These are phyloP conservation scores for Zangia roseola DNA, from an alignment of 768 basidiomycete species.

Conservation along the genomic window DNA sequence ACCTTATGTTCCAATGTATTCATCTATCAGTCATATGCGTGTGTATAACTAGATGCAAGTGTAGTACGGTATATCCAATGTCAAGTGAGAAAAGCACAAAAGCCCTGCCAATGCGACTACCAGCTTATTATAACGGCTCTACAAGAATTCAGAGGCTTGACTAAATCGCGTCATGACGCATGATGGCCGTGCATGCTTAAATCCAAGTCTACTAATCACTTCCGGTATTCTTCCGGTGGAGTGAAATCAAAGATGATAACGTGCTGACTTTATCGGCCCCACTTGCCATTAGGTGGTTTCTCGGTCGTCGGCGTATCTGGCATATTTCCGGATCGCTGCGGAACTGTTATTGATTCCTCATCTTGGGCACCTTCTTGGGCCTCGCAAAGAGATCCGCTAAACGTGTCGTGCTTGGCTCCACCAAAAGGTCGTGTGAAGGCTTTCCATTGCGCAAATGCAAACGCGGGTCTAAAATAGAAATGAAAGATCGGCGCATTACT, in stretches of 20 bases:
- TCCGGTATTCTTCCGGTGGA: not conserved
- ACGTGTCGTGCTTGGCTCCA: constrained; percentile 24
- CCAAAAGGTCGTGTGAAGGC: constrained; percentile 51
- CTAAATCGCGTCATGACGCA: constrained; percentile 11
- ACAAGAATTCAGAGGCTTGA: constrained; percentile 4
- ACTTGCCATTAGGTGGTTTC: constrained; percentile 11
- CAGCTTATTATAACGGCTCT: constrained; percentile 21
- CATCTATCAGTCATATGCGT: not conserved
- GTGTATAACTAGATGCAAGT: constrained; percentile 1
- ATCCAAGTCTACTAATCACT: constrained; percentile 3
- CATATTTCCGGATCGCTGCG: constrained; percentile 9
- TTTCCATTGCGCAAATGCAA: constrained; percentile 54
- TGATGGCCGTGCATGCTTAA: constrained; percentile 4
- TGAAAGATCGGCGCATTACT: not conserved
- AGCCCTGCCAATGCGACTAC: constrained; percentile 10
- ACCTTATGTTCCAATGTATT: constrained; percentile 8
- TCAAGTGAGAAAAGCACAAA: constrained; percentile 9
- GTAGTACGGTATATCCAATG: constrained; percentile 2
- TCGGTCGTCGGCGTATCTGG: constrained; percentile 21
- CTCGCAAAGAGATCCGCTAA: constrained; percentile 26
- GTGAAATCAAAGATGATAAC: constrained; percentile 1
- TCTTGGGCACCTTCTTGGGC: constrained; percentile 20
- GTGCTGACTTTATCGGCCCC: constrained; percentile 4
- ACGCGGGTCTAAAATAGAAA: constrained; percentile 40
- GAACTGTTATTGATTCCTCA: constrained; percentile 17